These are phyloP conservation scores for Aspergillus sclerotioniger DNA, from an alignment of 495 filamentous ascomycete genomes.

Conservation along the genomic window DNA sequence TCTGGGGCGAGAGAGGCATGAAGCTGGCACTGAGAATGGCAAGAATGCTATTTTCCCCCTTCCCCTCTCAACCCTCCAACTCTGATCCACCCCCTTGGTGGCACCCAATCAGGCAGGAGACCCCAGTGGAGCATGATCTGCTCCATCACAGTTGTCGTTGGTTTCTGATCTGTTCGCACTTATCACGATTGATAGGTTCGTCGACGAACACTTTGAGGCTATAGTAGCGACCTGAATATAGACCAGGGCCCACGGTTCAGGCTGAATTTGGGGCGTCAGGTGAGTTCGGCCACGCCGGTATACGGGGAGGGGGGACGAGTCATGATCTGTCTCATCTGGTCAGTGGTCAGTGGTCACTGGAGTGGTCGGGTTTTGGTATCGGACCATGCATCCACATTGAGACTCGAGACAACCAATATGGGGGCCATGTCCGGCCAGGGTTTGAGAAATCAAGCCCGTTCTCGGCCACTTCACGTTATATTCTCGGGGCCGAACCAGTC, in stretches of 20 bases:
- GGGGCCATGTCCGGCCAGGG: background rate
- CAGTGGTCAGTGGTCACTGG: too few species aligned
- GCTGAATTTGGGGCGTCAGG: background rate
- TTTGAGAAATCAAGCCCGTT: background rate
- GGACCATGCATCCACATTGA: background rate
- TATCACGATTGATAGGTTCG: background rate
- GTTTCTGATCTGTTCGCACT: background rate
- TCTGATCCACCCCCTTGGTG: background rate
- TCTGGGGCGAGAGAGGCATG: background rate
- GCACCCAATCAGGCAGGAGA: background rate
- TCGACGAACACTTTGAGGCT: background rate
- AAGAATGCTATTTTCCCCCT: background rate
- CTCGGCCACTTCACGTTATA: background rate
- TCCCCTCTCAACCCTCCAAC: background rate
- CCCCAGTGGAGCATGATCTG: background rate
- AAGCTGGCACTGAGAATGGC: background rate
- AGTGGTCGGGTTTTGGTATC: background rate
- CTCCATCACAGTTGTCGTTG: background rate
- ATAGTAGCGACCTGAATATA: background rate
- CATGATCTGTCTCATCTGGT: background rate
- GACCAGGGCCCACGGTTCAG: background rate
- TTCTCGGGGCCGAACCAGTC: background rate
- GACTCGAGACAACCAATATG: background rate
- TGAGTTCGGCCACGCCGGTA: background rate
- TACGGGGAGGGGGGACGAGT: background rate